phyloP scores from a whole-genome alignment of 1,284 basidiomycete species.

The Heimioporus retisporus region DNA sequence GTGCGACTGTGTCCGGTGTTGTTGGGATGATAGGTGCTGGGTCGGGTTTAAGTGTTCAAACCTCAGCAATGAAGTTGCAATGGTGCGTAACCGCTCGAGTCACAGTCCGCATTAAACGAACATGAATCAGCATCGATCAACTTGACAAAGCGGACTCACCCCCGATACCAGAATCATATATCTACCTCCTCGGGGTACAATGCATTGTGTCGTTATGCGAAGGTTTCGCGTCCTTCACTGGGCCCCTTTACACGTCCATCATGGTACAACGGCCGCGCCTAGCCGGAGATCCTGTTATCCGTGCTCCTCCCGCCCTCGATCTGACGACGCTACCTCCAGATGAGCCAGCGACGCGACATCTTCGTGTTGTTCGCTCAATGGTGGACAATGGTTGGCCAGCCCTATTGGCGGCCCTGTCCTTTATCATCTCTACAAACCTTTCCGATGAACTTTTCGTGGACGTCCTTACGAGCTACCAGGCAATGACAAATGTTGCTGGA shows the following conservation, averaged over 20 bases:
- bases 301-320: constrained; percentile 82
- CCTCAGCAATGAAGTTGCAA: constrained; percentile 86
- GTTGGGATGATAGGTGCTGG: constrained; percentile 77
- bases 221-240: constrained; percentile 82
- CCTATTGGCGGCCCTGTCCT: constrained; percentile 89
- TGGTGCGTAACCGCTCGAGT: constrained; percentile 61
- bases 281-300: constrained; percentile 72
- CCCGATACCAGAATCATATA: constrained; percentile 90
- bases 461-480: constrained; percentile 83
- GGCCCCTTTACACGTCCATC: constrained; percentile 76
- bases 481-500: constrained; percentile 91
- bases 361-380: constrained; percentile 78
- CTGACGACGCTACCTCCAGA: constrained; percentile 66
- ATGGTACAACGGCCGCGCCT: constrained; percentile 73
- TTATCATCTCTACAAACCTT: constrained; percentile 90
- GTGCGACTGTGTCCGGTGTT: constrained; percentile 80
- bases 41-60: constrained; percentile 75
- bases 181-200: constrained; percentile 93
- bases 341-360: constrained; percentile 64
- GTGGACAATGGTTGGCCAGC: constrained; percentile 92
- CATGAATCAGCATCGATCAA: constrained; percentile 84
- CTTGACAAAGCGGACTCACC: constrained; percentile 97
- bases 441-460: constrained; percentile 92
- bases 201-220: constrained; percentile 91
- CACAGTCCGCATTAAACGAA: constrained; percentile 6